Percentiles rank a stretch among this genome's conserved stretches.
Conservation (phyloP, 2,329 filamentous ascomycete genomes). For the Pestalotiopsis sp. region DNA sequence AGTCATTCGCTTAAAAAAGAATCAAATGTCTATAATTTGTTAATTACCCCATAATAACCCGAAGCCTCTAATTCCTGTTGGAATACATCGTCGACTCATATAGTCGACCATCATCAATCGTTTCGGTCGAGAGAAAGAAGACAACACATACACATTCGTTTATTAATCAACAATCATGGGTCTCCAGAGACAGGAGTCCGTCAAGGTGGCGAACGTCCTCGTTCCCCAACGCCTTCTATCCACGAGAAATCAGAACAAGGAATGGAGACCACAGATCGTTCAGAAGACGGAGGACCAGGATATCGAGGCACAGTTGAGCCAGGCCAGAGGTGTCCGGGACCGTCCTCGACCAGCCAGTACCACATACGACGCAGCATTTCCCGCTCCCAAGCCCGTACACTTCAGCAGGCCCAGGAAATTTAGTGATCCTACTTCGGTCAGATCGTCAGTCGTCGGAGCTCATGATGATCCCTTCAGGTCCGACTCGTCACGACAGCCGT, state of each 20-base stretch:
- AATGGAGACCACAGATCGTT: constrained; percentile 6
- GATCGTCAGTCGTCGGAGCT: constrained; percentile 1
- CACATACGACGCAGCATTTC: neutral
- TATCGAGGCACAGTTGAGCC: neutral
- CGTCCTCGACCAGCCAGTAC: neutral
- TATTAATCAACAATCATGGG: neutral
- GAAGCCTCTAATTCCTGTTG: neutral
- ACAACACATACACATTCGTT: neutral
- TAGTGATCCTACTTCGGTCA: constrained; percentile 5
- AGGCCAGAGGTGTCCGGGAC: neutral
- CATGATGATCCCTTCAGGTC: neutral
- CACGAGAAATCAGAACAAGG: constrained; percentile 4
- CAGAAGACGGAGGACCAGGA: neutral
- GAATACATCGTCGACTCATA: neutral
- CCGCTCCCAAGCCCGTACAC: neutral
- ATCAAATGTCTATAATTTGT: neutral
- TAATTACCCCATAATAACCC: neutral
- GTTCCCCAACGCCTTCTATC: constrained; percentile 5
- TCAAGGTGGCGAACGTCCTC: constrained; percentile 9
- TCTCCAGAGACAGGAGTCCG: neutral
- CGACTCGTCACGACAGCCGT: neutral
- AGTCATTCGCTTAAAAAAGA: neutral
- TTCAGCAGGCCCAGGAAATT: constrained; percentile 4
- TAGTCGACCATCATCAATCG: neutral
- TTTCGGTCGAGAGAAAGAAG: neutral